Base-by-base conservation (phyloP, 2,329 filamentous ascomycete genomes). In the Ceratocystis lukuohia region DNA sequence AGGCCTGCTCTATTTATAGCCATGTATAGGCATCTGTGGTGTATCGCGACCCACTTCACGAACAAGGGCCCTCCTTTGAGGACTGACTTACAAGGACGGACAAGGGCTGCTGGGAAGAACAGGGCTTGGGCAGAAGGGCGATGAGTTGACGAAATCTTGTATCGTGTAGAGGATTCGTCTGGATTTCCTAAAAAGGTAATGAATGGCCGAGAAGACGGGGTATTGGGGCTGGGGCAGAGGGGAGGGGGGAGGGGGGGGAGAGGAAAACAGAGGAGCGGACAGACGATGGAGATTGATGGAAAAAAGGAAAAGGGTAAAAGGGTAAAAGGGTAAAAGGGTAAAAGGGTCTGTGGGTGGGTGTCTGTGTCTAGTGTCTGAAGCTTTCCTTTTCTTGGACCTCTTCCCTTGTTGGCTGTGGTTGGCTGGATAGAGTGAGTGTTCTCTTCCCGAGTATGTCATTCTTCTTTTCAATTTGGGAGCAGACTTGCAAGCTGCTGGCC, bases 341-440 rank as follows among this genome's bases (percentile, higher is more conserved):
- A 25, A 25, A 28, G 48, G 48, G 56, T 59, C 56, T 59, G 56
- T 59, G 56, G 56, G 56, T 37, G 56, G 22, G 56, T 59, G 56
- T 59, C 56, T 59, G 56, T 33, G 53, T 25, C 22, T 56, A 22
- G 20, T 33, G 25, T 59, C 25, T 59, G 56, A 37, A 37, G 56
- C 33, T 8, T 59, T 28, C 12, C 12, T 56, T 25, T 12, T 56
- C 25, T 25, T 48, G 46, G 15, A 6, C 8, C 5, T 20, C 1
- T 48, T 20, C 17, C n/a, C 46, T 20, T 48, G 17, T 20, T 48
- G 17, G 45, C 28, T 5, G 4, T 28, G 28, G 28, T 28, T 28
- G 28, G 28, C 28, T 28, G 28, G 5, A 28, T 28, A 28, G 28
- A 28, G 28, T 28, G 28, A 28, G 28, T 5, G 6, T 33, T 41